Evolutionary conservation across 1,284 basidiomycete genomes (phyloP).

Genomic region (Sporisorium reilianum): DNA sequence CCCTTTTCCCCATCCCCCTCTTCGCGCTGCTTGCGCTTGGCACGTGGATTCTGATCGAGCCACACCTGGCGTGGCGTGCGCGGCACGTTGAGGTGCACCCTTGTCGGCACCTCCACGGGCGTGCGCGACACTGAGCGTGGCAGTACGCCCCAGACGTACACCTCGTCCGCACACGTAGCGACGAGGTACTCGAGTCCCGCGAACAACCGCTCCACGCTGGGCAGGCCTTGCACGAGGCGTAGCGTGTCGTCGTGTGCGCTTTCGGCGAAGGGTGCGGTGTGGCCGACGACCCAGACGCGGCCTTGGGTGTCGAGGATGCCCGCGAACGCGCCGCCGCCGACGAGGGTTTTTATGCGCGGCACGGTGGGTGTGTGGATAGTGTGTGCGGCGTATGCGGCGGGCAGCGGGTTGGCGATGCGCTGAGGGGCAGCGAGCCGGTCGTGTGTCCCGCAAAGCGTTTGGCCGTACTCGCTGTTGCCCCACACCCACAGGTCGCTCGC

Average conservation of each 20-base stretch:
- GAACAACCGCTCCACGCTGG: conserved; percentile 8
- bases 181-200: conserved; percentile 37
- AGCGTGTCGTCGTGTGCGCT: neutral
- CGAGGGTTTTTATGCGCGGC: conserved; percentile 15
- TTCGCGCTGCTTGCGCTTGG: conserved; percentile 2
- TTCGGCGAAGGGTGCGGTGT: conserved; percentile 8
- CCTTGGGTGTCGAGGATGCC: conserved; percentile 28
- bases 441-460: conserved; percentile 26
- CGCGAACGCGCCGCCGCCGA: conserved; percentile 36
- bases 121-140: conserved; percentile 9
- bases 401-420: conserved; percentile 12
- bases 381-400: conserved; percentile 2
- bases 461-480: conserved; percentile 63
- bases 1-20: neutral
- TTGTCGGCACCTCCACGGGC: conserved; percentile 5
- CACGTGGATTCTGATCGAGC: conserved; percentile 17
- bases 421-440: conserved; percentile 26
- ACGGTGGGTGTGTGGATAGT: neutral
- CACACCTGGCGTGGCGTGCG: conserved; percentile 20
- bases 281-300: conserved; percentile 31
- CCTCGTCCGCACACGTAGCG: neutral
- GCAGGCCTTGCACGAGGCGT: neutral
- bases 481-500: conserved; percentile 41
- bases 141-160: conserved; percentile 36
- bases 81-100: conserved; percentile 10